phyloP scores from a whole-genome alignment of 345 rosid species.

The Hibiscus tridactylites region DNA sequence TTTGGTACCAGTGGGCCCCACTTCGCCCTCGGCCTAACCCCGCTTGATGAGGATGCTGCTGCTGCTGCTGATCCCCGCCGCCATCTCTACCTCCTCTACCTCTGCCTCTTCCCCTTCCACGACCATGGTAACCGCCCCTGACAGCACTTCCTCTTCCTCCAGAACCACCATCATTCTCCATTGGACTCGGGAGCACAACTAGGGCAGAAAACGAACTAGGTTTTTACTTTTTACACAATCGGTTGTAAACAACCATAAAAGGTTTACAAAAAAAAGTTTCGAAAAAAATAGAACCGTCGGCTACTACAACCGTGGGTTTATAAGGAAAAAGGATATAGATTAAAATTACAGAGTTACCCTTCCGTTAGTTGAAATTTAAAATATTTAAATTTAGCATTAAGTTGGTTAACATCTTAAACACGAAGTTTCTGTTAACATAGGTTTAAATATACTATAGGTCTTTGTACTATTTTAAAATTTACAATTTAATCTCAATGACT shows the following conservation, averaged over 20 bases:
- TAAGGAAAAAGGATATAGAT: background rate
- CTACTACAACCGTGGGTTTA: background rate
- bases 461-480: no score
- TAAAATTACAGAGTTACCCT: background rate
- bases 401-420: background rate
- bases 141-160: conserved; percentile 10
- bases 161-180: conserved; percentile 39
- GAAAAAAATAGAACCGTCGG: background rate
- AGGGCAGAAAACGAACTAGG: background rate
- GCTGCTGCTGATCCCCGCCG: background rate
- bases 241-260: background rate
- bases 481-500: no score
- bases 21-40: background rate
- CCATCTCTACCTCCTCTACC: conserved; percentile 10
- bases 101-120: conserved; percentile 11
- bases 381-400: background rate
- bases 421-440: background rate
- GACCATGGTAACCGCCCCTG: conserved; percentile 8
- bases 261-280: no score
- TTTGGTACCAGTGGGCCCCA: background rate
- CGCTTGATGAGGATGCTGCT: background rate
- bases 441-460: no score
- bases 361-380: background rate
- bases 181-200: conserved; percentile 21
- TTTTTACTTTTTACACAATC: background rate